Evolutionary conservation across 805 yeast species (phyloP), one percentile per base, ranked within the genome.

Genomic region (Ascoidea tarda): DNA sequence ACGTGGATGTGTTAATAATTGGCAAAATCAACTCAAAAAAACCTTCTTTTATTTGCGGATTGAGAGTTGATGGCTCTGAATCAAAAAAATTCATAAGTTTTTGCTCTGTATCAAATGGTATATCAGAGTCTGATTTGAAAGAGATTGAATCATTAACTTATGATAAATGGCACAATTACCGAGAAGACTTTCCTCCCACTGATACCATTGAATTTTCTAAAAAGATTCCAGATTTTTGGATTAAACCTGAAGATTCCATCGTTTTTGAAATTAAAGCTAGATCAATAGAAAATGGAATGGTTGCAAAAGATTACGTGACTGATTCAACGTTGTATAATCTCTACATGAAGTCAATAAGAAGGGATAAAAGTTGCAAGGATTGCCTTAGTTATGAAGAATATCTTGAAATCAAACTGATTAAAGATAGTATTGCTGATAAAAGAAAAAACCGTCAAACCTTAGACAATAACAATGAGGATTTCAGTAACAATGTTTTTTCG

Each of bases 251-350:
- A 46, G 78, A 85, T 33, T 84, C 95, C 1, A 61, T 90, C 2
- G 91, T 91, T 0, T 60, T 91, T 6, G 96, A 89, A 62, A 79
- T 90, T 16, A 88, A 85, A 61, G 95, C 96, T 0, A 70, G 96
- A 48, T 80, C 89, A 2, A 71, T 88, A 5, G 81, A 79, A 54
- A 63, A 69, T 10, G 69, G 76, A 1, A 69, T 68, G 10, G 65
- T 75, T 0, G 62, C 65, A 2, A 64, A 61, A 10, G 70, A 72
- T 2, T 89, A 79, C 59, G 81, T 80, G 1, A 78, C 81, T 0
- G 86, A 82, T 0, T 71, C 82, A 5, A 87, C 96, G 0, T 68
- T 91, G 16, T 77, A 87, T 57, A 84, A 87, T 59, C 86, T 93
- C 0, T 81, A 87, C 62, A 83, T 89, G 60, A 71, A 83, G 46